phyloP scores from a whole-genome alignment of 2,329 filamentous ascomycete genomes.

The Colletotrichum sp. region DNA sequence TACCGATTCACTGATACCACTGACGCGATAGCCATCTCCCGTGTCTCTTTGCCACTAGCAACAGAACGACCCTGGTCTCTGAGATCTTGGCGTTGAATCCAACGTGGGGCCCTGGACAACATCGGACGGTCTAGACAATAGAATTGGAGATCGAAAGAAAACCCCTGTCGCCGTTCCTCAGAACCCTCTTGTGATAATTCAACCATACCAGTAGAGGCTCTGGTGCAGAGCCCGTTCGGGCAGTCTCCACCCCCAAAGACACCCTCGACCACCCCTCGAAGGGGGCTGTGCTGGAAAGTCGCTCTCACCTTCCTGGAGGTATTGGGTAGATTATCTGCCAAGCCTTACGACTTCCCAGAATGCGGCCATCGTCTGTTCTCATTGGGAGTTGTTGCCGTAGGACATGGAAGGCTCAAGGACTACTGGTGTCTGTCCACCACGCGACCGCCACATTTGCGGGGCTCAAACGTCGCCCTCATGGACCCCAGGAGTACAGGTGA shows the following conservation, averaged over 20 bases:
- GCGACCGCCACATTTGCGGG: not conserved
- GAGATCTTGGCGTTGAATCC: not conserved
- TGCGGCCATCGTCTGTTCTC: not conserved
- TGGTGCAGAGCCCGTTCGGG: not conserved
- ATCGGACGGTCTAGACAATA: not conserved
- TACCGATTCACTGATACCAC: not conserved
- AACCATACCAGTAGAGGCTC: not conserved
- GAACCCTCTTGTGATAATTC: not conserved
- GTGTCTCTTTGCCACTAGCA: not conserved
- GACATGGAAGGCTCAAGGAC: not conserved
- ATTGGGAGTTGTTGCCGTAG: not conserved
- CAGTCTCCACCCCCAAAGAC: not conserved
- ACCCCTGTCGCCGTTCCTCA: not conserved
- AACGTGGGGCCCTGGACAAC: not conserved
- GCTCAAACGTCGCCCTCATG: not conserved
- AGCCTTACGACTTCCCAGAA: not conserved
- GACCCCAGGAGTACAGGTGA: not conserved
- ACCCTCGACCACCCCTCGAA: not conserved
- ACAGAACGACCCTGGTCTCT: not conserved
- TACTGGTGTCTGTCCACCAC: not conserved
- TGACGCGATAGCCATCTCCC: not conserved
- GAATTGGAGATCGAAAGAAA: not conserved
- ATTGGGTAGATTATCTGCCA: slow-evolving; percentile 12
- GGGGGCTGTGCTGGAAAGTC: not conserved
- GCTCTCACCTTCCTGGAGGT: not conserved